These are phyloP conservation scores for Euptelea pleiosperma DNA, from an alignment of 164 flowering plant species.

Conservation along the genomic window DNA sequence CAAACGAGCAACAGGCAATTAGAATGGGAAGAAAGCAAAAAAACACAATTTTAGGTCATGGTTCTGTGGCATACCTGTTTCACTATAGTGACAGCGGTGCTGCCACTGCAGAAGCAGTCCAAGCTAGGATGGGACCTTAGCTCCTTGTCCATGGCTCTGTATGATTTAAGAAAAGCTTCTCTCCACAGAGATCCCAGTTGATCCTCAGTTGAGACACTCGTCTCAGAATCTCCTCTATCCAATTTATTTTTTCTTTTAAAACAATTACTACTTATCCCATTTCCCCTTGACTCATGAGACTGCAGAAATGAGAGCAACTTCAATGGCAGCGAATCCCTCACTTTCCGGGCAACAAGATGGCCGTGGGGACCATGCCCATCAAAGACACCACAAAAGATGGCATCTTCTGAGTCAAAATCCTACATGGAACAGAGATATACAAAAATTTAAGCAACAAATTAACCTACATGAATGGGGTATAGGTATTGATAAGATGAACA, in stretches of 20 bases:
- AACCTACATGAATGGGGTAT: not conserved
- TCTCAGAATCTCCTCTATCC: conserved; percentile 39
- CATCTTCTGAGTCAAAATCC: conserved; percentile 80
- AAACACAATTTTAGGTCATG: not conserved
- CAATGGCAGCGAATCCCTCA: conserved; percentile 74
- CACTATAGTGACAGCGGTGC: conserved; percentile 83
- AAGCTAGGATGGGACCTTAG: conserved; percentile 69
- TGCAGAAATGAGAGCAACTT: conserved; percentile 56
- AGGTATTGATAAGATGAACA: not conserved
- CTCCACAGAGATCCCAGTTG: conserved; percentile 50
- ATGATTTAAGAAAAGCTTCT: conserved; percentile 75
- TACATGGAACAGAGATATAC: conserved; percentile 25
- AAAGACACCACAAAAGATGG: conserved; percentile 84
- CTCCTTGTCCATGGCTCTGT: conserved; percentile 90
- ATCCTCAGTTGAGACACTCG: conserved; percentile 45
- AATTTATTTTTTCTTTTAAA: conserved; percentile 34
- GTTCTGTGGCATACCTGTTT: conserved; percentile 55
- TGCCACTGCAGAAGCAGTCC: conserved; percentile 95
- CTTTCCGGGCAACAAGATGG: conserved; percentile 87
- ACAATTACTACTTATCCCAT: conserved; percentile 37
- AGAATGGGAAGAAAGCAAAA: conserved; percentile 5
- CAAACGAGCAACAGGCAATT: not conserved
- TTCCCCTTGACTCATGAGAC: conserved; percentile 36
- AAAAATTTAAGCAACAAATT: conserved; percentile 6
- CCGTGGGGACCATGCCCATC: conserved; percentile 98